Evolutionary conservation across 2,329 filamentous ascomycete species (phyloP), one percentile per base, ranked within the genome.

Genomic region (Ceratocystis huliohia): DNA sequence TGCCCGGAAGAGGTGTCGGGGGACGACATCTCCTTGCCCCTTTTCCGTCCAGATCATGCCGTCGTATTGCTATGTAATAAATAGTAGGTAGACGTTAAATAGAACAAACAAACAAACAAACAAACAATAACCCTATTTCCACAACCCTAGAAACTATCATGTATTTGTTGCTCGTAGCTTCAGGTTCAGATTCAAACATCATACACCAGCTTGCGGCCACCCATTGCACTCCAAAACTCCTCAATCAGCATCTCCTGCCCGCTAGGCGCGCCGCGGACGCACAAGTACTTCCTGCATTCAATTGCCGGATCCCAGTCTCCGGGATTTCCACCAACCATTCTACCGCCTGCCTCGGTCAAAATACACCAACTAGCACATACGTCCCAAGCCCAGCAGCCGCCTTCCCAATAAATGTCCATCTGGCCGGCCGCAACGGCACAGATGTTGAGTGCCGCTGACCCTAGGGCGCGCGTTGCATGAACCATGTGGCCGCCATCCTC

Each of bases 371-470:
- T 89, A 4, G 89, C 89, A 72, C 87, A 89, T 1, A 93, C 89
- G 74, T 93, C 89, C 89, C 89, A 93, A 1, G 88, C 88, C 83
- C 88, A 93, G 74, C 88, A 91, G 0, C 89, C 89, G 46, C 87
- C 88, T 76, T 93, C 89, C 89, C 89, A 93, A 74, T 90, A 93
- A 25, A 84, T 71, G 73, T 93, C 89, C 30, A 90, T 71, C 73
- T 85, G 81, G 0, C 89, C 89, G 8, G 84, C 82, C 2, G 89
- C 89, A 2, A 90, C 86, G 48, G 80, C 82, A 67, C 87, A 89
- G 20, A 92, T 75, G 74, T 92, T 92, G 71, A 93, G 77, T 50
- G 89, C 89, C 6, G 89, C 89, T 63, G 82, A 86, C 1, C 89
- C 89, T 69, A 90, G 75, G 45, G 80, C 84, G n/a, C 89, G 79